phyloP scores from a whole-genome alignment of 2,329 filamentous ascomycete species.

The Periconia sp. region DNA sequence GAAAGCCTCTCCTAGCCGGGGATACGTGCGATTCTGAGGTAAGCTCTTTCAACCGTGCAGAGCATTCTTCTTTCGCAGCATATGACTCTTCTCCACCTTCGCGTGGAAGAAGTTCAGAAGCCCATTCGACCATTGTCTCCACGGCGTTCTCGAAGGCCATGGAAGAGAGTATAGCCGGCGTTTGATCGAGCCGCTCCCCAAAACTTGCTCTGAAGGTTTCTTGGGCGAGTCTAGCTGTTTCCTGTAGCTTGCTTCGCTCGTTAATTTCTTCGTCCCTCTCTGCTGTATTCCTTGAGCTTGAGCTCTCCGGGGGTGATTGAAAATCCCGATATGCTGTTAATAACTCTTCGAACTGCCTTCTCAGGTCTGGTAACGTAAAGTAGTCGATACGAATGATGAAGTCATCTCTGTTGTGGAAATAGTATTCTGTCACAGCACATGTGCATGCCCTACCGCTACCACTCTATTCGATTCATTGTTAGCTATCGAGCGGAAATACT shows the following conservation, averaged over 20 bases:
- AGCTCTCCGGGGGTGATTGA: conserved; percentile 26
- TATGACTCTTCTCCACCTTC: conserved; percentile 41
- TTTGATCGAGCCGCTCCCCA: conserved; percentile 8
- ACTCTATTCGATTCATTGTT: conserved; percentile 41
- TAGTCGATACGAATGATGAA: conserved; percentile 41
- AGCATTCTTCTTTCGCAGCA: conserved; percentile 43
- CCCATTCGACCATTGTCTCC: conserved; percentile 20
- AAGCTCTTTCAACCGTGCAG: conserved; percentile 41
- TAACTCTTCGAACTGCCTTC: conserved; percentile 43
- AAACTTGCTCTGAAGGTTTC: conserved; percentile 26
- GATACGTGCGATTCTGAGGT: conserved; percentile 42
- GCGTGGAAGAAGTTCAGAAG: conserved; percentile 11
- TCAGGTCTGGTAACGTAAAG: conserved; percentile 23
- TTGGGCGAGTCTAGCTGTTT: conserved; percentile 39
- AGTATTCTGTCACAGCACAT: conserved; percentile 57
- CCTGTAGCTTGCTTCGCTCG: conserved; percentile 21
- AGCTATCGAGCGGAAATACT: conserved; percentile 5
- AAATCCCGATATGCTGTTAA: conserved; percentile 48
- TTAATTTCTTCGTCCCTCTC: conserved; percentile 7
- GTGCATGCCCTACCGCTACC: conserved; percentile 55
- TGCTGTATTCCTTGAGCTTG: conserved; percentile 13
- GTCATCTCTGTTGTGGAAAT: conserved; percentile 41
- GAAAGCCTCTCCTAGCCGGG: not conserved
- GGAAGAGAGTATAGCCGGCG: conserved; percentile 13
- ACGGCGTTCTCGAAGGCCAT: conserved; percentile 20